Base-by-base conservation (phyloP, 805 yeast genomes). In the Schwanniomyces pseudopolymorphus region DNA sequence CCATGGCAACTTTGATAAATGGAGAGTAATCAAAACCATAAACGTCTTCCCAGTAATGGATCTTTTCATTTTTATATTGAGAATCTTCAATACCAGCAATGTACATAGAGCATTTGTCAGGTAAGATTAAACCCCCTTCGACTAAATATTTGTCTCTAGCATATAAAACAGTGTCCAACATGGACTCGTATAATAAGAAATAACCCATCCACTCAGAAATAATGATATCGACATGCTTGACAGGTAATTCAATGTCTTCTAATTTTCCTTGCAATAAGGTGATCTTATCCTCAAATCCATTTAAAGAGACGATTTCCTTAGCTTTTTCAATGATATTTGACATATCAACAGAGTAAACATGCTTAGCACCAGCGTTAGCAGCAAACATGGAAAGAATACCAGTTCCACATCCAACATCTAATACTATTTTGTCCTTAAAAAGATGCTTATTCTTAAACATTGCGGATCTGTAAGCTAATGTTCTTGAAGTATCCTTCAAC, bases 171-270 rank as follows among this genome's bases (percentile, higher is more conserved):
- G 98, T 89, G 69, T 94, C 98, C 66, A 94, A 79, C 99, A 94
- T 94, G 50, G 96, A 88, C 77, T 94, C 99, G 65, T 92, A 94
- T 46, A 95, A 77, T 56, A 95, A 70, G 61, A 94, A 94, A 69
- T 94, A 94, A 14, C 99, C 99, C 99, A 94, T 94, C 99, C 99
- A 94, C 69, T 94, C 99, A 53, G 94, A 84, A 50, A 94, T 84
- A 55, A 94, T 94, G 57, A 94, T 92, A 65, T 94, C 99, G 45
- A 94, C 99, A 63, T 87, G 75, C 46, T 83, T 83, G 54, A 78
- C 91, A 33, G 98, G 98, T 56, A 94, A 74, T 38, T 67, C 78
- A 46, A 95, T 88, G 60, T 94, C 99, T 72, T 94, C 99, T 68
- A 94, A 77, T 63, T 94, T 94, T 40, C 99, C 99, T 67, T 87